These are phyloP conservation scores for Extremus antarcticus DNA, from an alignment of 495 filamentous ascomycete species.

Conservation along the genomic window DNA sequence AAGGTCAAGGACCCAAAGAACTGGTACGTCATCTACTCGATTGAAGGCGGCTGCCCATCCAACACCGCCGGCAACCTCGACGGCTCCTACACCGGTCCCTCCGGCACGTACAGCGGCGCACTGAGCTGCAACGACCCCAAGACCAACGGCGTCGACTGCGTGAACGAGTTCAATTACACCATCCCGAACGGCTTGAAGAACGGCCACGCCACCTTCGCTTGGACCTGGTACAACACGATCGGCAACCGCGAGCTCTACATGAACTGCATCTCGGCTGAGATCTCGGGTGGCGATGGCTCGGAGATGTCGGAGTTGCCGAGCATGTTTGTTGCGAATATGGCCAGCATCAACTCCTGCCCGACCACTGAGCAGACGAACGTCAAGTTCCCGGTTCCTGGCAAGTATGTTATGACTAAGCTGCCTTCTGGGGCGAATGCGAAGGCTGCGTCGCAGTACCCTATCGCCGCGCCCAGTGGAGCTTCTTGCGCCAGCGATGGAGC, in stretches of 20 bases:
- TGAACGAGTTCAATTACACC: constrained; percentile 41
- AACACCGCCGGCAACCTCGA: constrained; percentile 37
- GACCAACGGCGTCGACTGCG: constrained; percentile 5
- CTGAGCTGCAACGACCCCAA: constrained; percentile 15
- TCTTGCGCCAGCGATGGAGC: background rate
- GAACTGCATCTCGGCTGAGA: constrained; percentile 72
- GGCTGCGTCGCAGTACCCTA: background rate
- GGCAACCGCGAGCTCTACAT: constrained; percentile 89
- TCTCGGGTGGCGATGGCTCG: constrained; percentile 40
- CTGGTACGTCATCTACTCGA: constrained; percentile 74
- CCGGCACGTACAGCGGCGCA: constrained; percentile 11
- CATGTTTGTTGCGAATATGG: constrained; percentile 72
- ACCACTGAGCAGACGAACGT: constrained; percentile 38
- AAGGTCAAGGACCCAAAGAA: constrained; percentile 38
- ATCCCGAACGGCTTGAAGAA: constrained; percentile 47
- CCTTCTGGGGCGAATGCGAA: background rate
- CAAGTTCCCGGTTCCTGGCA: constrained; percentile 46
- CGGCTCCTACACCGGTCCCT: background rate
- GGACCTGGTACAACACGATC: constrained; percentile 86
- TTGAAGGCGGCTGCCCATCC: constrained; percentile 70
- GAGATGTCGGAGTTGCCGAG: constrained; percentile 54
- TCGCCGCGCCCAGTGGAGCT: background rate
- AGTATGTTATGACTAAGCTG: constrained; percentile 34
- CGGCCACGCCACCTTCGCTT: constrained; percentile 61
- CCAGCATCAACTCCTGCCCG: constrained; percentile 38